Evolutionary conservation across 495 filamentous ascomycete species (phyloP).

Genomic region (Emericellopsis terricola): DNA sequence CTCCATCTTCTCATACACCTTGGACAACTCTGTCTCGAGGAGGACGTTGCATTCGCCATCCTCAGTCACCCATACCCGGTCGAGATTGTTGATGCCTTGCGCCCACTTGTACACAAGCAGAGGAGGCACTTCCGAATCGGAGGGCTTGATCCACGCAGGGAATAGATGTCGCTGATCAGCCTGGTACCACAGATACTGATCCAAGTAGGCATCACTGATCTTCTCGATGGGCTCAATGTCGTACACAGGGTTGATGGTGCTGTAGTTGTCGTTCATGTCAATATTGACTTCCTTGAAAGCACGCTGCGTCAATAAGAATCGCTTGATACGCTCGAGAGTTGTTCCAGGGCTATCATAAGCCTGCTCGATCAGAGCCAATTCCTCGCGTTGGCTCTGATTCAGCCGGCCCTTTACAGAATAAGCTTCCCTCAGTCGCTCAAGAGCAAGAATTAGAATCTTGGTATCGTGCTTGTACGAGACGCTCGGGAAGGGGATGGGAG

Average conservation of each 20-base stretch:
- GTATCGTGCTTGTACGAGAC: slow-evolving; percentile 99
- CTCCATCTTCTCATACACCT: slow-evolving; percentile 99
- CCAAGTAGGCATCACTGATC: slow-evolving; percentile 97
- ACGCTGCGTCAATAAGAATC: slow-evolving; percentile 88
- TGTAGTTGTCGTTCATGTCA: slow-evolving; percentile 99
- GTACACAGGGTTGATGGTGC: slow-evolving; percentile 95
- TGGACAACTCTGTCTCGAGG: slow-evolving; percentile 95
- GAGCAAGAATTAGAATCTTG: slow-evolving; percentile 91
- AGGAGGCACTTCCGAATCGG: slow-evolving; percentile 96
- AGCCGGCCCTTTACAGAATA: slow-evolving; percentile 96
- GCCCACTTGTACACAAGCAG: slow-evolving; percentile 97
- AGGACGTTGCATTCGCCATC: slow-evolving; percentile 98
- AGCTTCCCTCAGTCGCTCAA: slow-evolving; percentile 86
- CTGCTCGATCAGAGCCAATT: slow-evolving; percentile 93
- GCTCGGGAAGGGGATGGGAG: slow-evolving; percentile 96
- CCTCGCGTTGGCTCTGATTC: slow-evolving; percentile 95
- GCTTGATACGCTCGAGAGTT: slow-evolving; percentile 90
- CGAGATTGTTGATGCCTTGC: slow-evolving; percentile 98
- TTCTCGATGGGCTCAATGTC: slow-evolving; percentile 99
- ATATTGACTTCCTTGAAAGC: slow-evolving; percentile 99
- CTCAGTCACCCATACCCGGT: slow-evolving; percentile 86
- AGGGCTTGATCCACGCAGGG: slow-evolving; percentile 98
- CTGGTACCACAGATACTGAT: slow-evolving; percentile 99
- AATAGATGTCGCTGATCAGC: slow-evolving; percentile 97
- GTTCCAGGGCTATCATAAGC: slow-evolving; percentile 97